Base-by-base conservation (phyloP, 805 yeast species). In the Clavispora carvajalis region DNA sequence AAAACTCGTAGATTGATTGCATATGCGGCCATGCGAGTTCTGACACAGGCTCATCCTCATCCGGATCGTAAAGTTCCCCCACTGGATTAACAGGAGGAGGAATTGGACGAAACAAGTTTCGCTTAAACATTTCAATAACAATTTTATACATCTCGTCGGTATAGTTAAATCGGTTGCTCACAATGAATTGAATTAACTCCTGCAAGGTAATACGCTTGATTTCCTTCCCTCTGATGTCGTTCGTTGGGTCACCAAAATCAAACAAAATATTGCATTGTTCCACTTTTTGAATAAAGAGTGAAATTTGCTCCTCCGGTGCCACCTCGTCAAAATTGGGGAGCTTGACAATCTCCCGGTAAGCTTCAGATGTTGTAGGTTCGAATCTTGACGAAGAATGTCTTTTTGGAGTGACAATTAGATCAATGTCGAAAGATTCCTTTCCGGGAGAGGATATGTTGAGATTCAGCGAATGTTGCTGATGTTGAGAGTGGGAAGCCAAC, bases 21-120 rank as follows among this genome's bases (percentile, higher is more conserved):
- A 93, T 93, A 61, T 93, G 99, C 10, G 98, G 96, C 99, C 99
- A 93, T 8, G 97, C 90, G 48, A 91, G 78, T 60, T 93, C 98
- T 53, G 81, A 80, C 28, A 93, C 95, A 3, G 98, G 98, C 64
- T 93, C 99, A 67, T 93, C 99, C 65, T 93, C 99, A 65, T 93
- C 99, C 1, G 99, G 99, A 55, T 93, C 99, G 62, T 77, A 93
- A 29, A 91, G 77, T 49, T 93, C 99, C 28, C 99, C 99, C 34
- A 90, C 77, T 5, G 98, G 98, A 60, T 93, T 93, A 26, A 90
- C 96, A 1, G 98, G 97, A 1, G 99, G 99, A 3, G 99, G 98
- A 36, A 93, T 88, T 23, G 98, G 96, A 57, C 99, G 78, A 63
- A 93, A 90, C 41, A 93, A 73, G 63, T 93, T 93, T 44, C 75